phyloP scores from a whole-genome alignment of 352 stramenopile genomes.

The Blastocystis sp. region DNA sequence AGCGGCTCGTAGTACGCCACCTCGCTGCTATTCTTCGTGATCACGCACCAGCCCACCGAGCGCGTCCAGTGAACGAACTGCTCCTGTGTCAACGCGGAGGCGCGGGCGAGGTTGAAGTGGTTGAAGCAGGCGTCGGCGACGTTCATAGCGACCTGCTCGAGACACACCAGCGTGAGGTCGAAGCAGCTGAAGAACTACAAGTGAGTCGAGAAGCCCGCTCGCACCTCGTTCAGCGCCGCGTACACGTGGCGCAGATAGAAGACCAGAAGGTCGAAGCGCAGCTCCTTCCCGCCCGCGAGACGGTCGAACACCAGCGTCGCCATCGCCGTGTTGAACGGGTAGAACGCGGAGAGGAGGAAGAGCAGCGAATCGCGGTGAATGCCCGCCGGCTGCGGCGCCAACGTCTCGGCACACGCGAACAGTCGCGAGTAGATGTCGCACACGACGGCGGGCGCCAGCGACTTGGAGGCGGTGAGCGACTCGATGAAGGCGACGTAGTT shows the following conservation, averaged over 20 bases:
- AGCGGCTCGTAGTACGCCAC: slow-evolving; percentile 8
- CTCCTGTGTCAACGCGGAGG: not conserved
- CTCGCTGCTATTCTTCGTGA: not conserved
- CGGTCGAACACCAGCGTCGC: not conserved
- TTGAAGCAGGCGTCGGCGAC: not conserved
- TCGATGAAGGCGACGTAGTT: slow-evolving; percentile 39
- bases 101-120: not conserved
- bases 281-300: not conserved
- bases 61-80: slow-evolving; percentile 39
- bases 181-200: slow-evolving; percentile 59
- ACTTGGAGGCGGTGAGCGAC: not conserved
- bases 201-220: not conserved
- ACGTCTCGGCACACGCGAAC: not conserved
- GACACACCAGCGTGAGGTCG: slow-evolving; percentile 17
- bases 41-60: not conserved
- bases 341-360: slow-evolving; percentile 16
- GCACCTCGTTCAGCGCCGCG: slow-evolving; percentile 17
- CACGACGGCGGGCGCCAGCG: not conserved
- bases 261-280: not conserved
- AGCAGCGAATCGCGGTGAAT: slow-evolving; percentile 18
- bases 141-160: slow-evolving; percentile 47
- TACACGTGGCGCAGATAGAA: slow-evolving; percentile 10
- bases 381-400: not conserved
- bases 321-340: slow-evolving; percentile 8
- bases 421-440: slow-evolving; percentile 29